These are phyloP conservation scores for Geranomyces variabilis DNA, from an alignment of 192 early-diverging fungal species.

Conservation along the genomic window DNA sequence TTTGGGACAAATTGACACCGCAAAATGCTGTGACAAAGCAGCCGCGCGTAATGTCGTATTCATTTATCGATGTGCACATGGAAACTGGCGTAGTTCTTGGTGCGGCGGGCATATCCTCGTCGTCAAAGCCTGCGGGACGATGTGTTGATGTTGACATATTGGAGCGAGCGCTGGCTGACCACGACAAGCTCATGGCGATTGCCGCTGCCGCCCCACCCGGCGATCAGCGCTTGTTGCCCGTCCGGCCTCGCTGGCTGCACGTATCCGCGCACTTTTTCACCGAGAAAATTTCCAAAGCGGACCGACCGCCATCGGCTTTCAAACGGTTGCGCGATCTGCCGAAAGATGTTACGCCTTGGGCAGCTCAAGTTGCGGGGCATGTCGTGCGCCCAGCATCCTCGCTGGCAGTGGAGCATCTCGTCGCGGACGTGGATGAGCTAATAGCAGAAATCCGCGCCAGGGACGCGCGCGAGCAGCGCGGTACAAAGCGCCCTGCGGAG, in stretches of 20 bases:
- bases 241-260: neutral
- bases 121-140: neutral
- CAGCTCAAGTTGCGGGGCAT: neutral
- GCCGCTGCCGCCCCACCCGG: neutral
- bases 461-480: neutral
- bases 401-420: neutral
- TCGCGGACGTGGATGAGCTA: neutral
- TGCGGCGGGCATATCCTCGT: neutral
- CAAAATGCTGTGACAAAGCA: neutral
- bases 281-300: neutral
- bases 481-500: no score
- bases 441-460: neutral
- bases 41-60: neutral
- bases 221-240: neutral
- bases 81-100: neutral
- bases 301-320: neutral
- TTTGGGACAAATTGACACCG: conserved; percentile 2
- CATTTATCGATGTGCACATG: neutral
- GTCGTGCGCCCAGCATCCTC: neutral
- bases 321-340: neutral
- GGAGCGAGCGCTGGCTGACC: neutral
- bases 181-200: neutral
- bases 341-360: neutral
- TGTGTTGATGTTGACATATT: neutral
- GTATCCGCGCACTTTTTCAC: neutral